A percentile compares a stretch with the other conserved stretches of the same genome.
Conservation (phyloP, 1,284 basidiomycete genomes). For the Tilletia setariae region DNA sequence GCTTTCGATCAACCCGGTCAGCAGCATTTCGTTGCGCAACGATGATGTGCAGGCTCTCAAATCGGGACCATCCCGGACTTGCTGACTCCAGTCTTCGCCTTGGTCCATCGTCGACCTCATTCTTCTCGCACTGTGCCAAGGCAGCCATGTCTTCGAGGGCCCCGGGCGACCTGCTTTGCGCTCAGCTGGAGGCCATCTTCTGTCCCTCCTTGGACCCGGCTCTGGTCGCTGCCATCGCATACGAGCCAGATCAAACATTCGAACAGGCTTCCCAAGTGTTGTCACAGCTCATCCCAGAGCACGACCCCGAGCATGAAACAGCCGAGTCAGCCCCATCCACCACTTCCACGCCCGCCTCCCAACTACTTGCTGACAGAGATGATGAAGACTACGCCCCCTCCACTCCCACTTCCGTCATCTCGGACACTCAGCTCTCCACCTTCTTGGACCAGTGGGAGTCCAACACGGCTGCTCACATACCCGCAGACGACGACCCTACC, state of each 20-base stretch:
- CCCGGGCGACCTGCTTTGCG: not conserved
- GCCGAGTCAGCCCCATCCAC: not conserved
- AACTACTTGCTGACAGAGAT: not conserved
- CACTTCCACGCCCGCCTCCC: not conserved
- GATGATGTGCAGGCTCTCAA: not conserved
- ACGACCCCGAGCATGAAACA: not conserved
- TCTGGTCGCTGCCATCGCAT: conserved; percentile 36
- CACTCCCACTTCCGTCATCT: not conserved
- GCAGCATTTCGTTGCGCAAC: not conserved
- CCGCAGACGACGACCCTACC: conserved; percentile 8
- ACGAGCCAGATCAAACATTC: conserved; percentile 36
- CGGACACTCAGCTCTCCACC: not conserved
- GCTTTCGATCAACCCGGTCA: not conserved
- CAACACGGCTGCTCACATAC: not conserved
- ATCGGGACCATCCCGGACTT: not conserved
- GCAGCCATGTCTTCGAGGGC: not conserved
- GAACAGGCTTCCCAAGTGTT: conserved; percentile 5
- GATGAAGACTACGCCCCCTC: not conserved
- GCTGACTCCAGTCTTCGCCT: not conserved
- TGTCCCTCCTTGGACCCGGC: conserved; percentile 37
- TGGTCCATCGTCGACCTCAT: not conserved
- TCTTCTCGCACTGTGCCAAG: too few relatives aligned
- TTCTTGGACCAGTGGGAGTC: conserved; percentile 1
- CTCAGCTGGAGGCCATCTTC: conserved; percentile 24
- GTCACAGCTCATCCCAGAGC: conserved; percentile 1